Evolutionary conservation across 805 yeast genomes (phyloP), one percentile per base, ranked within the genome.

Genomic region (Hanseniaspora hatyaiensis): DNA sequence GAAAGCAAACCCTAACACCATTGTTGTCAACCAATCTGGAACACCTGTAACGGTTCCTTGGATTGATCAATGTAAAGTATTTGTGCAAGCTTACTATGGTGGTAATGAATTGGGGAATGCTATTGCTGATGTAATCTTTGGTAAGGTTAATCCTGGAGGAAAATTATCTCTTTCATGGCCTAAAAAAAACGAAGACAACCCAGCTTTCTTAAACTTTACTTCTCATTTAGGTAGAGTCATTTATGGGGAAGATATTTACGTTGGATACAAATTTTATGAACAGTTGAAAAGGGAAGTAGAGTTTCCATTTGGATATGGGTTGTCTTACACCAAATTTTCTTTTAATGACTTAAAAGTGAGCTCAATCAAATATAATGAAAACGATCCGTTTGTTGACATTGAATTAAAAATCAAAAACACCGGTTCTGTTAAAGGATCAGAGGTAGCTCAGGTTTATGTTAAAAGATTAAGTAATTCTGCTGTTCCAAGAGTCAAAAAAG

Each of bases 181-280:
- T 28, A 56, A 63, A 47, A 65, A 60, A 51, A 53, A 66, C 39
- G 67, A 71, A 53, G 79, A 77, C 58, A 75, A 71, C 52, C 81
- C 82, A 11, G 68, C 80, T 0, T 76, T 57, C 59, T 59, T 74
- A 55, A 74, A 69, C 60, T 74, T 64, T 64, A 62, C 64, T 23
- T 64, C 77, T 9, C 71, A 70, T 55, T 66, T 67, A 54, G 81
- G 81, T 39, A 61, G 70, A 42, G 74, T 70, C 28, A 55, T 71
- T 47, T 78, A 78, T 54, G 81, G 82, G 50, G 84, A 78, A 58
- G 82, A 77, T 56, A 72, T 78, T 39, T 77, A 68, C 58, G 73
- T 78, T 44, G 83, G 83, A 16, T 77, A 78, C 65, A 65, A 75
- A 50, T 75, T 62, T 63, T 78, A 74, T 59, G 82, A 78, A 54